A percentile compares a stretch with the other conserved stretches of the same genome.
phyloP scores from a whole-genome alignment of 305 asterid species.

The Fraxinus sp. region DNA sequence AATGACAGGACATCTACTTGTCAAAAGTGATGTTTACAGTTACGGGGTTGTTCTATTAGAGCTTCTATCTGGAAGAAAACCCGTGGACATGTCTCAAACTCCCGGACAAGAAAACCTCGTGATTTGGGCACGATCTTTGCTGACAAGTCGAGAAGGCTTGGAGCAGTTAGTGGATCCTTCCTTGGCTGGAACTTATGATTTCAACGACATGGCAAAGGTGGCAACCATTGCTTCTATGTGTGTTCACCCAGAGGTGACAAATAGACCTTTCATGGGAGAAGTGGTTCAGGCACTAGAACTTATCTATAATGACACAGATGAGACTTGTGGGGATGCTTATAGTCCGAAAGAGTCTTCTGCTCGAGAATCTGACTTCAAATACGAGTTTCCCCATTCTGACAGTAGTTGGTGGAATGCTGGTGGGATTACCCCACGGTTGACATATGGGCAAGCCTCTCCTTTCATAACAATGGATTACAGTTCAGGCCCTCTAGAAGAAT shows the following conservation, averaged over 20 bases:
- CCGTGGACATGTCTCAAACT: conserved; percentile 93
- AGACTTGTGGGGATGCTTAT: conserved; percentile 65
- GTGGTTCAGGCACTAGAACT: conserved; percentile 95
- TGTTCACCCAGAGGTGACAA: conserved; percentile 90
- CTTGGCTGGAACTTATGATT: conserved; percentile 63
- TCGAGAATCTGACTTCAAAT: conserved; percentile 70
- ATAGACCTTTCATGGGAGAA: conserved; percentile 96
- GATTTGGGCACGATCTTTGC: conserved; percentile 86
- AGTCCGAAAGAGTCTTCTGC: conserved; percentile 73
- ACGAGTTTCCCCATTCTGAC: conserved; percentile 62
- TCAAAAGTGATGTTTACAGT: conserved; percentile 90
- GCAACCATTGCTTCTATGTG: conserved; percentile 97
- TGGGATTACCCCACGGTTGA: conserved; percentile 56
- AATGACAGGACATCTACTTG: conserved; percentile 93
- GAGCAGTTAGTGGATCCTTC: conserved; percentile 77
- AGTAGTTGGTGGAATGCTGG: conserved; percentile 97
- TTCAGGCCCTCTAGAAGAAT: conserved; percentile 76
- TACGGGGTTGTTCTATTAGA: conserved; percentile 87
- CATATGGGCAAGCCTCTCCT: conserved; percentile 62
- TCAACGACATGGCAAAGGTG: conserved; percentile 91
- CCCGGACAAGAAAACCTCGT: conserved; percentile 91
- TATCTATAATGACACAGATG: conserved; percentile 78
- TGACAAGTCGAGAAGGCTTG: conserved; percentile 78
- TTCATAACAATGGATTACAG: conserved; percentile 92
- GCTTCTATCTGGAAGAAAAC: conserved; percentile 87